Base-by-base conservation (phyloP, 2,329 filamentous ascomycete species). In the Emmonsiellopsis sp. region DNA sequence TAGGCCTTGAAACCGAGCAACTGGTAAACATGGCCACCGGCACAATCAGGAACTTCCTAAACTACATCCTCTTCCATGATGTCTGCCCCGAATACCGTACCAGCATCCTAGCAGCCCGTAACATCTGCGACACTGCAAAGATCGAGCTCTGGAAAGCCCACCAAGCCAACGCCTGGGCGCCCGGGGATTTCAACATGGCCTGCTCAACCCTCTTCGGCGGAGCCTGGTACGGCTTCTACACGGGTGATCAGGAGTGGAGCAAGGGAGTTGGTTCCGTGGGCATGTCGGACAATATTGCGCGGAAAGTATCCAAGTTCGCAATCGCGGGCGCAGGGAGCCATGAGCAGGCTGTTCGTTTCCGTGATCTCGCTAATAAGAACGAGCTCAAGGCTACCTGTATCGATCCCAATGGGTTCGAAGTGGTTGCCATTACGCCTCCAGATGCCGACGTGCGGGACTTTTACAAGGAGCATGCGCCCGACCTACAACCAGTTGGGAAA, bases 31-130 rank as follows among this genome's bases (percentile, higher is more conserved):
- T 77, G 6, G 83, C 82, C 2, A 81, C 84, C 17, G 77, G 79
- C 36, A 81, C 94, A 0, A 76, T 96, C 42, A 81, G 82, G 55
- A 95, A 93, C 64, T 97, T 97, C 65, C 81, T 95, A 58, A 87
- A 88, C 58, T 98, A 96, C 60, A 75, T 97, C 0, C 75, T 91
- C 8, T 81, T 86, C 56, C 91, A 97, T 63, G 80, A 87, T 39
- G 92, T 94, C 13, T 95, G 90, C 62, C 85, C 87, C 0, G 93
- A 97, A 66, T 87, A 91, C 64, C 74, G 70, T 0, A 73, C 77
- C 0, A 80, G 92, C 57, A 76, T 97, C 54, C 70, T 80, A 13
- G 73, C 77, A 0, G 89, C 91, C 0, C 74, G 85, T 6, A 66
- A 67, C 1, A 66, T 92, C 32, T 95, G 89, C 61, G 77, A 83